Evolutionary conservation across 106 monocot species (phyloP).

Genomic region (Narthecium ossifragum): DNA sequence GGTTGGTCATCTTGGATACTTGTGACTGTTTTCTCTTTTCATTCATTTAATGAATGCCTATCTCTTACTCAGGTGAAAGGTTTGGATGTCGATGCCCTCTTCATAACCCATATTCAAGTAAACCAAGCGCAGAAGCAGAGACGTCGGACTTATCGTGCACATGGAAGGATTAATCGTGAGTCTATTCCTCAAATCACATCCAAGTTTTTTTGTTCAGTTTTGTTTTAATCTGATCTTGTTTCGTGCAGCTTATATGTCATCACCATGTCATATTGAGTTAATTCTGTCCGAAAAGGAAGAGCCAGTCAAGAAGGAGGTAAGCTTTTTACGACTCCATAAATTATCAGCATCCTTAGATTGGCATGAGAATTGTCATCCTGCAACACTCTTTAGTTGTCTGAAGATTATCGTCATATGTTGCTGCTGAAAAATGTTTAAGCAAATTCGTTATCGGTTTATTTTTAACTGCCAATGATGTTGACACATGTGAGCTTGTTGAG

Average conservation of each 20-base stretch:
- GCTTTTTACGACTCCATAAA: no score
- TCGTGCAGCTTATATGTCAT: conserved; percentile 82
- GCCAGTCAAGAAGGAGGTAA: conserved; percentile 79
- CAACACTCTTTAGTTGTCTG: no score
- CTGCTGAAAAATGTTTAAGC: no score
- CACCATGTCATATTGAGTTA: conserved; percentile 88
- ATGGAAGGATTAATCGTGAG: conserved; percentile 83
- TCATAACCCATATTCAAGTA: conserved; percentile 75
- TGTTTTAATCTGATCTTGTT: background rate
- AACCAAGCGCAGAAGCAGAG: conserved; percentile 89
- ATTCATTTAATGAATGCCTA: background rate
- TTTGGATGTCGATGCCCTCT: conserved; percentile 74
- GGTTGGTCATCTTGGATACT: background rate
- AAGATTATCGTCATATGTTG: no score
- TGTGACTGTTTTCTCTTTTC: background rate
- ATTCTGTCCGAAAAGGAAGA: conserved; percentile 91
- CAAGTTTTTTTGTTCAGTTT: background rate
- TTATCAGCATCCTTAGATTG: no score
- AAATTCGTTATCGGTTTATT: no score
- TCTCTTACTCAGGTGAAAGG: conserved; percentile 55
- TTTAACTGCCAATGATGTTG: no score
- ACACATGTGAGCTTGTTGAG: no score
- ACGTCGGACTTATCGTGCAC: conserved; percentile 79
- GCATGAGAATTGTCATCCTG: no score
- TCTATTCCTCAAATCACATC: background rate